Base-by-base conservation (phyloP, 2,329 filamentous ascomycete species). In the Orbilia ellipsospora region DNA sequence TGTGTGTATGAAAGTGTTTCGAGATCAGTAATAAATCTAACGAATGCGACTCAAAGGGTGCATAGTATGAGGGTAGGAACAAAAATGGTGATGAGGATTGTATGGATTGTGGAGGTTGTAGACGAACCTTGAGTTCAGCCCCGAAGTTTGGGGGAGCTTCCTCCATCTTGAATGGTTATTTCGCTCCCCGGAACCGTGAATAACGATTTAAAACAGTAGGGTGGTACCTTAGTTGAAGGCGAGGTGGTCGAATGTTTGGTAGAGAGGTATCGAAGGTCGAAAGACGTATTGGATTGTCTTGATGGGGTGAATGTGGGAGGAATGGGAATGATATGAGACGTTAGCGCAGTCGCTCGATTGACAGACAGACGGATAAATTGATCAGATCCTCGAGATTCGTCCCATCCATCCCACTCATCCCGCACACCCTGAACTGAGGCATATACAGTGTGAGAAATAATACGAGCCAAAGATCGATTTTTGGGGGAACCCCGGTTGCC, bases 141-240 rank as follows among this genome's bases (percentile, higher is more conserved):
- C 94, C 94, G 84, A 98, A 97, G 80, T 92, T 92, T 81, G 92
- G 92, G 84, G 89, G 87, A 81, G 88, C 88, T 80, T 96, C 93
- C 83, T 92, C 88, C 83, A 75, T 75, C 13, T 74, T 62, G 51
- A 28, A 36, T 36, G 5, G 6, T 36, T 36, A 36, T 36, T 36
- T 36, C 31, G 23, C 31, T 10, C 31, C 31, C 31, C 5, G 10
- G 31, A 36, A 36, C 8, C 10, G 31, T 7, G 31, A 6, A 36
- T 36, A 36, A 36, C 10, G 31, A 36, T 36, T 4, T 4, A 36
- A 10, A 36, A 36, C 6, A 10, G 10, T 36, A 36, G 31, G 31
- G 31, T 36, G 31, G 31, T 36, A 1, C 31, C 31, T 36, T 7
- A 36, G 4, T 23, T 23, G 40, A 12, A 44, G 40, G n/a, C n/a